phyloP scores from a whole-genome alignment of 2,329 filamentous ascomycete genomes.

The Decorospora gaudefroyi region DNA sequence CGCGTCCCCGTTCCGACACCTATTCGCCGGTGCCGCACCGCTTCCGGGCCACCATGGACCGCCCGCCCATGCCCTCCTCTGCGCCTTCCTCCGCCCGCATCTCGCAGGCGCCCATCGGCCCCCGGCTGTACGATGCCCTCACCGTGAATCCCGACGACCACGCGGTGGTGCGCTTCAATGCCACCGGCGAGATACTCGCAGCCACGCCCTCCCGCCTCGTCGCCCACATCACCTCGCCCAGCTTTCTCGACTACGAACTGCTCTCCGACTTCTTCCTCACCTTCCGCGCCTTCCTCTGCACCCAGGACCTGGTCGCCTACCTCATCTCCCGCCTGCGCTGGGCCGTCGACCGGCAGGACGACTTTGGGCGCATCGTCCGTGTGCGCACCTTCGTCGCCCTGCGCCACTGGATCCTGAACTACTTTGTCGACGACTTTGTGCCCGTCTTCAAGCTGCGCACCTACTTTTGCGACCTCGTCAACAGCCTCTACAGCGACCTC shows the following conservation, averaged over 20 bases:
- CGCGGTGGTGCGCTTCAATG: slow-evolving; percentile 79
- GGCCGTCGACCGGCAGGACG: slow-evolving; percentile 79
- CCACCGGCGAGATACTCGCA: slow-evolving; percentile 76
- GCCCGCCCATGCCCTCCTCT: slow-evolving; percentile 39
- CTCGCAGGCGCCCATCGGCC: slow-evolving; percentile 51
- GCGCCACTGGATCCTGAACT: slow-evolving; percentile 97
- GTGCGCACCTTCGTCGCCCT: slow-evolving; percentile 95
- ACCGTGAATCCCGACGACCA: slow-evolving; percentile 82
- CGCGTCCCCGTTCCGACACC: slow-evolving; percentile 45
- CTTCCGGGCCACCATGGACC: slow-evolving; percentile 46
- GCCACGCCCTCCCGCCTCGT: slow-evolving; percentile 90
- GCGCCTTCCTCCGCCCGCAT: slow-evolving; percentile 44
- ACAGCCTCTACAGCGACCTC: slow-evolving; percentile 62
- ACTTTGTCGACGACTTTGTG: slow-evolving; percentile 94
- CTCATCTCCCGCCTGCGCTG: slow-evolving; percentile 83
- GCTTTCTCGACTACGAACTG: slow-evolving; percentile 94
- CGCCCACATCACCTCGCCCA: slow-evolving; percentile 94
- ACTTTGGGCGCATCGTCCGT: slow-evolving; percentile 89
- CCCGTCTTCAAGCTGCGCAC: slow-evolving; percentile 72
- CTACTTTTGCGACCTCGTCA: slow-evolving; percentile 80
- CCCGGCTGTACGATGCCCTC: slow-evolving; percentile 80
- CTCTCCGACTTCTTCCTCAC: slow-evolving; percentile 98
- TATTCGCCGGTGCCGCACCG: slow-evolving; percentile 42
- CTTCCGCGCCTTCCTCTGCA: slow-evolving; percentile 82
- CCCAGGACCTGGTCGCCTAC: slow-evolving; percentile 77